phyloP scores from a whole-genome alignment of 2,329 filamentous ascomycete genomes.

The Alternaria burnsii region DNA sequence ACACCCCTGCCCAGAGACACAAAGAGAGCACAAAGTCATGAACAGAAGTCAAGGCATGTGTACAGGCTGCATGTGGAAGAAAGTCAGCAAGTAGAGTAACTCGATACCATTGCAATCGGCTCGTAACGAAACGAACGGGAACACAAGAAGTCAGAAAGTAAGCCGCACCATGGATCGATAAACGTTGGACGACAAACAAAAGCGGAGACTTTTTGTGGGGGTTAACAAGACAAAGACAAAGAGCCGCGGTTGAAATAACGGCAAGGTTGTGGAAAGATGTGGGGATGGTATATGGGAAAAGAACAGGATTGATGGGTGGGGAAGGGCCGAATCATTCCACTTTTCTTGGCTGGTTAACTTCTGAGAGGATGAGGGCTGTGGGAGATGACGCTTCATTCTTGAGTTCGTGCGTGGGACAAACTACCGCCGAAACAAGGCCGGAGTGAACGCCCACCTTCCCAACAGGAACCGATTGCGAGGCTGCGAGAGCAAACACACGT shows the following conservation, averaged over 20 bases:
- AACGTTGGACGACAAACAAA: conserved; percentile 3
- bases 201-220: neutral
- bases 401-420: neutral
- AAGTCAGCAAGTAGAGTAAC: conserved; percentile 15
- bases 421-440: conserved; percentile 2
- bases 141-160: neutral
- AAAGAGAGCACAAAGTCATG: conserved; percentile 42
- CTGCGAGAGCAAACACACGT: neutral
- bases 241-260: neutral
- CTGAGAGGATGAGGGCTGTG: neutral
- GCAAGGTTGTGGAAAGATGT: neutral
- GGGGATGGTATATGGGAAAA: conserved; percentile 3
- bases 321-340: neutral
- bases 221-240: neutral
- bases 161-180: neutral
- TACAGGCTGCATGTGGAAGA: conserved; percentile 41
- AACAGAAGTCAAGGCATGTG: conserved; percentile 45
- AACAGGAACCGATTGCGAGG: conserved; percentile 3
- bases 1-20: conserved; percentile 35
- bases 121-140: too few species aligned
- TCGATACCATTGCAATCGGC: too few species aligned
- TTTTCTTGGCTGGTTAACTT: conserved; percentile 1
- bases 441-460: conserved; percentile 5
- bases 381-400: conserved; percentile 1
- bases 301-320: conserved; percentile 2